These are phyloP conservation scores for Ogataea ganodermae DNA, from an alignment of 805 yeast species.

Conservation along the genomic window DNA sequence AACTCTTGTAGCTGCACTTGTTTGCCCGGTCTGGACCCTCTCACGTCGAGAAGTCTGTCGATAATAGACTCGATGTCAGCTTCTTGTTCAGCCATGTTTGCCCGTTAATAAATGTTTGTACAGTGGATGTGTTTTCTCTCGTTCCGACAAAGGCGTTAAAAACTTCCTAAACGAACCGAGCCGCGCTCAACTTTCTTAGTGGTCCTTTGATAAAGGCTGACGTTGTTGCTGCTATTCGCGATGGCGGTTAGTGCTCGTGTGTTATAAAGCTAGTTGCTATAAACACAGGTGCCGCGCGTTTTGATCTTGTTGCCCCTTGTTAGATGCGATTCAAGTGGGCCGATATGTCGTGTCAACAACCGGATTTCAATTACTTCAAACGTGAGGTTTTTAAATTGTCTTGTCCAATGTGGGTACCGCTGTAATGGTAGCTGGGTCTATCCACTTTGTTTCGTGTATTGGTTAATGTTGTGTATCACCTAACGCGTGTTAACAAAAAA, in stretches of 20 bases:
- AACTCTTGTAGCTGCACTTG: constrained; percentile 92
- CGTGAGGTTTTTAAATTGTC: background rate
- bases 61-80: constrained; percentile 96
- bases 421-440: background rate
- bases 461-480: background rate
- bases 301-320: background rate
- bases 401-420: background rate
- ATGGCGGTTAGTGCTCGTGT: constrained; percentile 7
- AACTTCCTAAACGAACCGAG: constrained; percentile 5
- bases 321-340: constrained; percentile 4
- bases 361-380: background rate
- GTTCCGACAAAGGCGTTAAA: constrained; percentile 6
- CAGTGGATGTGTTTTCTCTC: background rate
- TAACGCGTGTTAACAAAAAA: constrained; percentile 7
- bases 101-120: constrained; percentile 1
- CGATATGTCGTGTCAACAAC: constrained; percentile 6
- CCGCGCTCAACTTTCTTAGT: constrained; percentile 1
- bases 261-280: background rate
- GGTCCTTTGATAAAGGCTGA: background rate
- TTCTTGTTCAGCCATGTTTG: constrained; percentile 46
- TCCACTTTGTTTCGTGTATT: background rate
- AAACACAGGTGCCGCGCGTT: background rate
- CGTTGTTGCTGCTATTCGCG: constrained; percentile 12
- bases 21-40: constrained; percentile 98
- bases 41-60: constrained; percentile 93